Base-by-base conservation (phyloP, 1,139 yeast species). In the Taphrina wiesneri region DNA sequence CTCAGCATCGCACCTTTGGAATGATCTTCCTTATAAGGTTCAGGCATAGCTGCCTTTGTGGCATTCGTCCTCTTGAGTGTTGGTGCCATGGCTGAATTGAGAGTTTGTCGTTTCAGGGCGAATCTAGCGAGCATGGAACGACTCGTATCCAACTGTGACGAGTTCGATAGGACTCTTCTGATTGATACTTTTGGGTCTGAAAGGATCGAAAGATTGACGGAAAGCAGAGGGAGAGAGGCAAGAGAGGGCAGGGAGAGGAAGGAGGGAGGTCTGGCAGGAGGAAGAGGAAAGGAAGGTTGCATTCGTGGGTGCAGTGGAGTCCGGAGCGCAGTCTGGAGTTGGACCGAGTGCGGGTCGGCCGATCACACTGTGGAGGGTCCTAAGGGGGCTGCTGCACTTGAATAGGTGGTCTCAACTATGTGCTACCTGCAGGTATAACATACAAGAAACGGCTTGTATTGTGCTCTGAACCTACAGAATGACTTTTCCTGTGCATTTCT, bases 1-100 rank as follows among this genome's bases (percentile, higher is more conserved):
- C 62, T 25, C 13, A 62, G 54, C 65, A 62, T 62, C 3, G 65
- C 59, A 17, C 65, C 65, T 19, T 53, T 41, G 11, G 65, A 41
- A 25, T n/a, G 36, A n/a, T 62, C 60, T 25, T 62, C 65, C 53
- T 62, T 62, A 49, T 52, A 52, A 2, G 60, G 60, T 19, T 56
- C 60, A 23, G 60, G 60, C 53, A 52, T 62, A 41, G 53, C 26
- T 1, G 62, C 11, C 7, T 43, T 46, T 25, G 65, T 53, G 17
- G 65, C 65, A 56, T 52, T 53, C 25, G 59, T 32, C 6, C 59
- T n/a, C 23, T 39, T 54, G 59, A 54, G 59, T 17, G 47, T 36
- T 23, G 59, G 59, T 15, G 59, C 47, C 59, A 54, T 54, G 59
- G 17, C 32, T 21, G 47, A 36, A 28, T 32, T 36, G 47, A 39